These are phyloP conservation scores for Dillenia suffruticosa DNA, from an alignment of 164 flowering plant species.

Conservation along the genomic window DNA sequence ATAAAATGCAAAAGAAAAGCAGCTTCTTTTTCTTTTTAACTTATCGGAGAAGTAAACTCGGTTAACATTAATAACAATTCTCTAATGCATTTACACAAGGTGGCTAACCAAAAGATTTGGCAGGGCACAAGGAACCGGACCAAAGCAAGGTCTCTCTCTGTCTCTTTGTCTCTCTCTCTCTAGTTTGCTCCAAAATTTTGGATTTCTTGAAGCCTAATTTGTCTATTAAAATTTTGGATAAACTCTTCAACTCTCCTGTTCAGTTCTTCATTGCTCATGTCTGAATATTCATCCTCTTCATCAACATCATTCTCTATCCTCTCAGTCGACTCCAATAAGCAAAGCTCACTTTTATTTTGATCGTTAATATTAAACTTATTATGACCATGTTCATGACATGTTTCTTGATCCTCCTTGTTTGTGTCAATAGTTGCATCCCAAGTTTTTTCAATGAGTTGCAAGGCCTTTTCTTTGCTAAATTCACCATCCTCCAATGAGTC, in stretches of 20 bases:
- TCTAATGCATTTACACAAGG: too few species aligned
- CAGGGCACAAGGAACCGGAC: too few species aligned
- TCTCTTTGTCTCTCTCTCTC: conserved; percentile 1
- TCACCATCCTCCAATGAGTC: neutral
- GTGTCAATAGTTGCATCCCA: neutral
- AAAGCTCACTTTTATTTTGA: conserved; percentile 7
- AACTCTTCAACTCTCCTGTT: conserved; percentile 66
- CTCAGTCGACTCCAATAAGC: conserved; percentile 17
- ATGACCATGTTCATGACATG: conserved; percentile 1
- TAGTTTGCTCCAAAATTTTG: conserved; percentile 5
- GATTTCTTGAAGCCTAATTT: conserved; percentile 46
- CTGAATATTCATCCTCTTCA: conserved; percentile 33
- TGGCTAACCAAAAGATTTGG: too few species aligned
- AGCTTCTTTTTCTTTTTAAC: too few species aligned
- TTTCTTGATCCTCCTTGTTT: conserved; percentile 1
- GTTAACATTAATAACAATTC: too few species aligned
- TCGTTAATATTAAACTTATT: conserved; percentile 17
- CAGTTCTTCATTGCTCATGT: conserved; percentile 51
- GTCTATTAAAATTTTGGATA: conserved; percentile 43
- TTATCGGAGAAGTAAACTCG: too few species aligned
- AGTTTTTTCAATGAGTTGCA: neutral
- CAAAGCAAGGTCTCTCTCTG: neutral
- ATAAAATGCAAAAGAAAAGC: too few species aligned
- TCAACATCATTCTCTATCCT: neutral
- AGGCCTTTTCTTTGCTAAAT: neutral